phyloP scores from a whole-genome alignment of 2,329 filamentous ascomycete species.

The Fusarium zealandicum region DNA sequence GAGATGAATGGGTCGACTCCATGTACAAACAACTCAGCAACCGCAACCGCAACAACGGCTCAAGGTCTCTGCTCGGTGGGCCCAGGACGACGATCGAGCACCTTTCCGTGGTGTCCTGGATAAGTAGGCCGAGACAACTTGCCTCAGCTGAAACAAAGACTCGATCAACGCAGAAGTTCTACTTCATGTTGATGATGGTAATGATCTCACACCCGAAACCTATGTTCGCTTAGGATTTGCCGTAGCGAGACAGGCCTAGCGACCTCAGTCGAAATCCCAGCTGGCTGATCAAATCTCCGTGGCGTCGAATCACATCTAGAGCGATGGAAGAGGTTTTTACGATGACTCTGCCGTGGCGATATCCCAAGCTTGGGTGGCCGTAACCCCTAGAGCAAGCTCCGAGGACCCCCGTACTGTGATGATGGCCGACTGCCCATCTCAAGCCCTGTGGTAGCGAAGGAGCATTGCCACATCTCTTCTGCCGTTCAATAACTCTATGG shows the following conservation, averaged over 20 bases:
- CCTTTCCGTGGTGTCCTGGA: too few relatives aligned
- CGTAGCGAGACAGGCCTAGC: conserved; percentile 31
- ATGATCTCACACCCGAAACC: background rate
- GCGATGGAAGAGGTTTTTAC: conserved; percentile 28
- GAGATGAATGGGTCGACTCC: too few relatives aligned
- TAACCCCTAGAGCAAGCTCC: conserved; percentile 22
- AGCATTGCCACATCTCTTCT: conserved; percentile 36
- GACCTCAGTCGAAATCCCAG: conserved; percentile 33
- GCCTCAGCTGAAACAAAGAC: too few relatives aligned
- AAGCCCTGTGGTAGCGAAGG: conserved; percentile 35
- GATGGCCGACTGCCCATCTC: conserved; percentile 25
- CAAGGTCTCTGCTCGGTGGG: too few relatives aligned
- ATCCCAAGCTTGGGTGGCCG: conserved; percentile 38
- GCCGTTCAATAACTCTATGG: conserved; percentile 47
- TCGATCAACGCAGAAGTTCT: background rate
- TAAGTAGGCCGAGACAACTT: too few relatives aligned
- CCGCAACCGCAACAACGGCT: too few relatives aligned
- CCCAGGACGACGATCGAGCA: too few relatives aligned
- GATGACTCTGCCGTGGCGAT: conserved; percentile 18
- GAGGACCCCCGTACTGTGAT: conserved; percentile 39
- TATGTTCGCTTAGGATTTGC: conserved; percentile 33
- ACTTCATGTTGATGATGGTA: background rate
- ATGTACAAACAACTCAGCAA: too few relatives aligned
- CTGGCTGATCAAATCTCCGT: conserved; percentile 38
- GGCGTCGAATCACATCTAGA: conserved; percentile 15